Conservation (phyloP, 345 rosid genomes). For the Lepidium didymum region DNA sequence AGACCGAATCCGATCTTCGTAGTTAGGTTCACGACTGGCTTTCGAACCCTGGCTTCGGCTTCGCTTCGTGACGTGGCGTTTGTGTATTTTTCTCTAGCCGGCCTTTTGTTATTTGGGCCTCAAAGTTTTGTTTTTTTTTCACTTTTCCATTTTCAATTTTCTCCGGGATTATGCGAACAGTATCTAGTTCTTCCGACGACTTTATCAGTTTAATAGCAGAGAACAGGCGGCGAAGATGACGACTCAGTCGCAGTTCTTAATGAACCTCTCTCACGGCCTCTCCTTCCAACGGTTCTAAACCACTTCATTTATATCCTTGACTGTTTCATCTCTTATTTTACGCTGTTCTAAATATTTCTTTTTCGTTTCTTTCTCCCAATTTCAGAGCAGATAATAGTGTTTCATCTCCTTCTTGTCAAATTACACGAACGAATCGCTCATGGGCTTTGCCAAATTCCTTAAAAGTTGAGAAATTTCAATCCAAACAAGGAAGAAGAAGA, state of each 20-base stretch:
- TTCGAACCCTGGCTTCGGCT: background rate
- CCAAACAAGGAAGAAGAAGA: slow-evolving; percentile 3
- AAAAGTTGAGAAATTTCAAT: slow-evolving; percentile 16
- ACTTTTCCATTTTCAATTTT: background rate
- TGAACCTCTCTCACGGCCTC: background rate
- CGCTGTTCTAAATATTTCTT: background rate
- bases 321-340: background rate
- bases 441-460: slow-evolving; percentile 17
- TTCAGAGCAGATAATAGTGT: slow-evolving; percentile 6
- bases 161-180: too few relatives aligned
- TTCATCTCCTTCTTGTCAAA: background rate
- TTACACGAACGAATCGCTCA: slow-evolving; percentile 6
- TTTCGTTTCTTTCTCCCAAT: background rate
- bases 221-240: background rate
- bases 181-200: background rate
- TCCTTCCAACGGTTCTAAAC: slow-evolving; percentile 10
- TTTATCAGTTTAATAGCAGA: background rate
- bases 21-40: background rate
- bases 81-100: background rate
- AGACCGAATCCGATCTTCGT: slow-evolving; percentile 9
- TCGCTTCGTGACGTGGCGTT: slow-evolving; percentile 10
- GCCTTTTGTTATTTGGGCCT: background rate
- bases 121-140: too few relatives aligned
- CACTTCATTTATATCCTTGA: background rate
- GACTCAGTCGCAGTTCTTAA: slow-evolving; percentile 11